A percentile compares a stretch with the other conserved stretches of the same genome.
Conservation (phyloP, 805 yeast species). For the Ascoidea rubescens region DNA sequence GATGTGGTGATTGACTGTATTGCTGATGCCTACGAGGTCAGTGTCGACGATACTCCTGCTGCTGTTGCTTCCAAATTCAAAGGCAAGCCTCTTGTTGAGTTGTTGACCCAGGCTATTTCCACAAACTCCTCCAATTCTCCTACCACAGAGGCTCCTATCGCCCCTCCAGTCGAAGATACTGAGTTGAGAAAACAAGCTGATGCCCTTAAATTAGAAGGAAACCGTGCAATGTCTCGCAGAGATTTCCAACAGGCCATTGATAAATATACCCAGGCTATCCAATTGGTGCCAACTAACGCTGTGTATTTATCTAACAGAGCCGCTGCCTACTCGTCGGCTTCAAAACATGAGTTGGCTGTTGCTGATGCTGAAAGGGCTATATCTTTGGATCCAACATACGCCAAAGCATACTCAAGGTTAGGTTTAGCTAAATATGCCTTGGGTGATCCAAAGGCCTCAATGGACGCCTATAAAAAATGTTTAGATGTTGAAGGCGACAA, state of each 20-base stretch:
- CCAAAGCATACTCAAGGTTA: constrained; percentile 89
- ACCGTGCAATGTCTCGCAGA: constrained; percentile 74
- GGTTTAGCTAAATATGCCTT: constrained; percentile 92
- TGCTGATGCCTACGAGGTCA: constrained; percentile 69
- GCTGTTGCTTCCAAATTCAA: constrained; percentile 24
- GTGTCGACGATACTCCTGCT: constrained; percentile 29
- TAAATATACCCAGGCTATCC: constrained; percentile 73
- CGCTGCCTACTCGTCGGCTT: constrained; percentile 79
- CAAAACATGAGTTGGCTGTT: constrained; percentile 64
- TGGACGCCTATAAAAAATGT: constrained; percentile 84
- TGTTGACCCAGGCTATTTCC: constrained; percentile 21
- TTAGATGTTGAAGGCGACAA: constrained; percentile 74
- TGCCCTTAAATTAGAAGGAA: constrained; percentile 72
- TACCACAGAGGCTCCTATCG: constrained; percentile 13
- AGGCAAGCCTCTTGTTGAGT: constrained; percentile 32
- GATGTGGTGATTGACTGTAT: constrained; percentile 92
- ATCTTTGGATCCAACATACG: constrained; percentile 59
- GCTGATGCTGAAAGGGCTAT: constrained; percentile 78
- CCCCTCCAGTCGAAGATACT: constrained; percentile 24
- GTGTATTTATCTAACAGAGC: constrained; percentile 90
- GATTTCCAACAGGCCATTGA: constrained; percentile 60
- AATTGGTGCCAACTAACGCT: constrained; percentile 52
- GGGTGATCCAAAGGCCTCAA: constrained; percentile 81
- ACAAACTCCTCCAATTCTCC: constrained; percentile 15
- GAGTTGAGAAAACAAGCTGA: constrained; percentile 67